These are phyloP conservation scores for Dorcoceras hygrometricum DNA, from an alignment of 257 asterid species.

Conservation along the genomic window DNA sequence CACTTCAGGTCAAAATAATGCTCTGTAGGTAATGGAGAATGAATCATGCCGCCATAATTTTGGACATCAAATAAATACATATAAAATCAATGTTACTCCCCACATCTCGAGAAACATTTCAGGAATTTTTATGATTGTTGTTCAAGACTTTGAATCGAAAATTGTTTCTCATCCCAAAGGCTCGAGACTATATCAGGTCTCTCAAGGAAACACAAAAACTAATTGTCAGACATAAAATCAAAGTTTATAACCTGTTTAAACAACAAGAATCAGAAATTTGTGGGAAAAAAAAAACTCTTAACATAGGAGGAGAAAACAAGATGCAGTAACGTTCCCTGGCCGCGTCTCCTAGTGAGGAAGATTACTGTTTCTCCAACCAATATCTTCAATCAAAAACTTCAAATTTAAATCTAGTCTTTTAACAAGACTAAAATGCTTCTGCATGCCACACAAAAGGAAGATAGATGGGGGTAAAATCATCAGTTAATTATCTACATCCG, in stretches of 20 bases:
- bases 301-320: neutral
- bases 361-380: neutral
- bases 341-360: neutral
- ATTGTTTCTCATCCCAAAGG: neutral
- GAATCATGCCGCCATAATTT: neutral
- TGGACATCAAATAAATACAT: neutral
- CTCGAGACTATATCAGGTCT: neutral
- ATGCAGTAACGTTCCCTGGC: neutral
- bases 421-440: no score
- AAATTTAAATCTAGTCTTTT: no score
- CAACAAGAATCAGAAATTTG: neutral
- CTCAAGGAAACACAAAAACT: no score
- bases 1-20: conserved; percentile 15
- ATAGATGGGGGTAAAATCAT: neutral
- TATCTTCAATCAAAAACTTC: neutral
- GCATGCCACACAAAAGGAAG: neutral
- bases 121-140: neutral
- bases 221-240: neutral
- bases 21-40: conserved; percentile 8
- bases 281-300: neutral
- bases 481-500: no score
- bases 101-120: neutral
- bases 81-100: neutral
- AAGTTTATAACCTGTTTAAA: neutral
- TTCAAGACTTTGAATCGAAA: neutral